phyloP scores from a whole-genome alignment of 208 protist genomes.

The Polymyxa betae region DNA sequence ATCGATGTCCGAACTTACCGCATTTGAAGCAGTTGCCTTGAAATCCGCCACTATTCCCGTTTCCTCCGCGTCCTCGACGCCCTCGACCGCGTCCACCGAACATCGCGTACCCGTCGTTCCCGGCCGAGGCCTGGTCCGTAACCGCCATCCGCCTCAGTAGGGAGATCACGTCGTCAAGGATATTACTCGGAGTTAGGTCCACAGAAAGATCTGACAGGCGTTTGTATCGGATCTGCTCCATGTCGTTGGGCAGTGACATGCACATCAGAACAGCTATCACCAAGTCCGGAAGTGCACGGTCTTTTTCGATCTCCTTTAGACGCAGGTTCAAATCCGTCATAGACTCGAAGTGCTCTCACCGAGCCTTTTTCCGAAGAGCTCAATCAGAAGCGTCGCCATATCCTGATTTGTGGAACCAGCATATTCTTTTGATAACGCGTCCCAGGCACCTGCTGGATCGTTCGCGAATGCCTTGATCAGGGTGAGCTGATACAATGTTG shows the following conservation, averaged over 20 bases:
- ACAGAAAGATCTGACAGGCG: neutral
- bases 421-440: neutral
- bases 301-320: too few species aligned
- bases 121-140: neutral
- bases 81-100: neutral
- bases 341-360: neutral
- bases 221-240: neutral
- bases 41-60: too few species aligned
- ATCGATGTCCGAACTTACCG: neutral
- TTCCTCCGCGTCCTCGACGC: too few species aligned
- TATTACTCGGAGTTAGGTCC: neutral
- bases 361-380: conserved; percentile 32
- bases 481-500: neutral
- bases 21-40: neutral
- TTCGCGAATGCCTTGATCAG: conserved; percentile 39
- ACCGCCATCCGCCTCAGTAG: neutral
- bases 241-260: neutral
- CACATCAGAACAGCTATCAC: too few species aligned
- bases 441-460: conserved; percentile 25
- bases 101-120: neutral
- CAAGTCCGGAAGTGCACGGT: too few species aligned
- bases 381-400: conserved; percentile 39
- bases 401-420: conserved; percentile 29
- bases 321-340: conserved; percentile 38
- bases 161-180: neutral